Conservation (phyloP, 441 rosid genomes). For the Gossypium gossypioides region DNA sequence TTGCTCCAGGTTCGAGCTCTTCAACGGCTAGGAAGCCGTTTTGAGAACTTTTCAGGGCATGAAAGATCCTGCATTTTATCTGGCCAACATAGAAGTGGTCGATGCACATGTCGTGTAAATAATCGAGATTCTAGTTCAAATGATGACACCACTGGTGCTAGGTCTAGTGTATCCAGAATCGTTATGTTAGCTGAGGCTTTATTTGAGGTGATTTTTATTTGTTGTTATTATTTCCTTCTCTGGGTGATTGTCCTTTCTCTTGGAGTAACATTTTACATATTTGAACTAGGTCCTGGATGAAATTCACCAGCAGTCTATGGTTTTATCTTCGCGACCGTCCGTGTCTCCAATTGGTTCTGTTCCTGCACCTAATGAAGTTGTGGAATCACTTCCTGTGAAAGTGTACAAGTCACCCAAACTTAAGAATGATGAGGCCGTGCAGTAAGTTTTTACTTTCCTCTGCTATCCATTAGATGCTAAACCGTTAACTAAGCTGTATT, state of each 20-base stretch:
- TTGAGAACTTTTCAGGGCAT: slow-evolving; percentile 79
- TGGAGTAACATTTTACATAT: slow-evolving; percentile 21
- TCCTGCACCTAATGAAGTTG: slow-evolving; percentile 87
- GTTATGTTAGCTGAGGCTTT: slow-evolving; percentile 96
- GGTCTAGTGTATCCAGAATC: slow-evolving; percentile 94
- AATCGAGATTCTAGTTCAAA: slow-evolving; percentile 45
- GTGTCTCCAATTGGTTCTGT: slow-evolving; percentile 85
- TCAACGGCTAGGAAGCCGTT: slow-evolving; percentile 84
- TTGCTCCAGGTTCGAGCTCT: slow-evolving; percentile 74
- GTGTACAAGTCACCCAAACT: slow-evolving; percentile 42
- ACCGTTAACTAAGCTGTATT: not conserved
- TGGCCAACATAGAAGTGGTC: slow-evolving; percentile 79
- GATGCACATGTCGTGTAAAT: slow-evolving; percentile 61
- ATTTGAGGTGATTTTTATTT: slow-evolving; percentile 55
- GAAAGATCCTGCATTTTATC: slow-evolving; percentile 83
- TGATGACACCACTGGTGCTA: slow-evolving; percentile 58
- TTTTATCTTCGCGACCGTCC: slow-evolving; percentile 78
- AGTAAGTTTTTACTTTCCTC: slow-evolving; percentile 36
- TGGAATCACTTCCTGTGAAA: slow-evolving; percentile 71
- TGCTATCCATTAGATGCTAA: slow-evolving; percentile 2
- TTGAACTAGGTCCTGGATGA: slow-evolving; percentile 90
- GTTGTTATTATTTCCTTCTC: not conserved
- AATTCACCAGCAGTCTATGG: slow-evolving; percentile 96
- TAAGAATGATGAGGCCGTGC: slow-evolving; percentile 68
- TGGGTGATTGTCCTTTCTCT: slow-evolving; percentile 3